phyloP scores from a whole-genome alignment of 2,329 filamentous ascomycete species.

The Cercospora zeina region DNA sequence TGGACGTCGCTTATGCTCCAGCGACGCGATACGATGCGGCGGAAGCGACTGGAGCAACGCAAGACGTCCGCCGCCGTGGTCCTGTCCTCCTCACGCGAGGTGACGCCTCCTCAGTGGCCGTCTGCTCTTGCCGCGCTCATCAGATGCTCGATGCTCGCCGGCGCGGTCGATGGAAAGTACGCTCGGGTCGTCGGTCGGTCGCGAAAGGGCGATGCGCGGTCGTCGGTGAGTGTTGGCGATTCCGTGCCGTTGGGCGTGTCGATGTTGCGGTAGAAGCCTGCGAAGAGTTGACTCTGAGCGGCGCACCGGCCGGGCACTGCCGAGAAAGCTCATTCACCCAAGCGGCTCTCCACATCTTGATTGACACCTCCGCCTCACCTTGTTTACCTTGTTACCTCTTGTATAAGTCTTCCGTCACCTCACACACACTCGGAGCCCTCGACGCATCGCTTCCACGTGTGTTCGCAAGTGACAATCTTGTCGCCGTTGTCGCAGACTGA shows the following conservation, averaged over 20 bases:
- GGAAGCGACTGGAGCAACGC: not conserved
- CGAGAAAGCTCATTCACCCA: constrained; percentile 5
- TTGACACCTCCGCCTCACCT: not conserved
- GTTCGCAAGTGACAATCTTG: not conserved
- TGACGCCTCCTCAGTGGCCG: constrained; percentile 28
- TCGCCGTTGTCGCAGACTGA: not conserved
- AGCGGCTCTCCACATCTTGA: constrained; percentile 1
- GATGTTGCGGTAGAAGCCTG: constrained; percentile 12
- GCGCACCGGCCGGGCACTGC: not conserved
- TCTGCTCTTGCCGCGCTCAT: constrained; percentile 22
- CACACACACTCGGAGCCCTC: not conserved
- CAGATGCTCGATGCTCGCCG: constrained; percentile 13
- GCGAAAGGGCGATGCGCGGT: constrained; percentile 1
- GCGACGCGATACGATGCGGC: not conserved
- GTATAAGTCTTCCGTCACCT: constrained; percentile 1
- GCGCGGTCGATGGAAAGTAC: not conserved
- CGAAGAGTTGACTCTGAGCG: constrained; percentile 11
- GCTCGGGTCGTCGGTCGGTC: constrained; percentile 10
- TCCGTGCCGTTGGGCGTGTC: constrained; percentile 6
- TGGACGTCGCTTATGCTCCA: not conserved
- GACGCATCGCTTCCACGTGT: not conserved
- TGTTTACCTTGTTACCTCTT: not conserved
- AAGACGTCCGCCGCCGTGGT: not conserved
- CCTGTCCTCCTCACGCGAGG: constrained; percentile 6
- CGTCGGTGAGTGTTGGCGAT: constrained; percentile 2